A percentile compares a stretch with the other conserved stretches of the same genome.
phyloP scores from a whole-genome alignment of 176 grass and related monocot species.

The Musa beccarii region DNA sequence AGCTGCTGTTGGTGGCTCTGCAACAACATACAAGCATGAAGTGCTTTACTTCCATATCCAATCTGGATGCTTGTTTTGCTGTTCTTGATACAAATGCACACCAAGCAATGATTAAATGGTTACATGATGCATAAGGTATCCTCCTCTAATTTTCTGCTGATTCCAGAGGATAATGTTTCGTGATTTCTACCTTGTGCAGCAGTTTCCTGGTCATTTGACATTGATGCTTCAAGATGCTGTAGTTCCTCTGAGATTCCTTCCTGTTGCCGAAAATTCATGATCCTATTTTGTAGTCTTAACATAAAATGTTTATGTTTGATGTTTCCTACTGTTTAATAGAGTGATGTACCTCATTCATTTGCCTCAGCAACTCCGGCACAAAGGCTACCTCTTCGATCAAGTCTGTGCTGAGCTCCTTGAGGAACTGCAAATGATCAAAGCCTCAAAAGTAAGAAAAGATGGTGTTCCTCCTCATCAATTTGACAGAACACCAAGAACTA shows the following conservation, averaged over 20 bases:
- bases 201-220: neutral
- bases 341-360: neutral
- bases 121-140: too few species aligned
- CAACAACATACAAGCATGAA: too few species aligned
- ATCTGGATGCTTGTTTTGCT: too few species aligned
- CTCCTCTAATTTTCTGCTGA: neutral
- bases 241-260: neutral
- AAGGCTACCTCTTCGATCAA: conserved; percentile 1
- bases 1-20: neutral
- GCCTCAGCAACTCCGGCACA: neutral
- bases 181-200: neutral
- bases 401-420: conserved; percentile 6
- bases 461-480: neutral
- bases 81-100: too few species aligned
- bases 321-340: neutral
- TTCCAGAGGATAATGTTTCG: neutral
- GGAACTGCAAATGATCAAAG: conserved; percentile 1
- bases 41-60: too few species aligned
- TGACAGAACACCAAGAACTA: neutral
- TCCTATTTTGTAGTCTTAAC: neutral
- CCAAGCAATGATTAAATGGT: too few species aligned
- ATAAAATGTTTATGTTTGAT: neutral
- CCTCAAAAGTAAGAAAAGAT: too few species aligned
- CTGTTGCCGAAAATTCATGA: neutral
- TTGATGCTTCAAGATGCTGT: neutral